Conservation (phyloP, 2,329 filamentous ascomycete species). For the Ilyonectria mors-panacis region DNA sequence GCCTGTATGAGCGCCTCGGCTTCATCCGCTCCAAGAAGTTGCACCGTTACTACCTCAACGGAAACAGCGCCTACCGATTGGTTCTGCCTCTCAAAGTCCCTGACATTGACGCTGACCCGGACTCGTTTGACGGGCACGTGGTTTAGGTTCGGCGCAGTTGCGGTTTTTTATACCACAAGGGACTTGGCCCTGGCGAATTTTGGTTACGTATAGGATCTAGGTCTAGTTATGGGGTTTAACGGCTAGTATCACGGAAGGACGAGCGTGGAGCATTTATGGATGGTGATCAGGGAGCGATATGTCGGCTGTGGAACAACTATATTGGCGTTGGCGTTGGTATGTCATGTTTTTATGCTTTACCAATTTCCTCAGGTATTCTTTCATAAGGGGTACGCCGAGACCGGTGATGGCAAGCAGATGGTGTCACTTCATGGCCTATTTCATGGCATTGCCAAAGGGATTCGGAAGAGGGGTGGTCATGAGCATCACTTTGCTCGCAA, state of each 20-base stretch:
- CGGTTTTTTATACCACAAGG: neutral
- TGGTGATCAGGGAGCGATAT: slow-evolving; percentile 14
- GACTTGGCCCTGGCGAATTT: neutral
- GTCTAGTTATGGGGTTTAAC: slow-evolving; percentile 12
- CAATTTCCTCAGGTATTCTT: neutral
- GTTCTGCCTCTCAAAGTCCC: slow-evolving; percentile 81
- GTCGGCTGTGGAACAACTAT: neutral
- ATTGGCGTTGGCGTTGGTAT: slow-evolving; percentile 12
- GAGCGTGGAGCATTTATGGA: slow-evolving; percentile 21
- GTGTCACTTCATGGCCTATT: no score
- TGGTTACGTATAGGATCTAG: slow-evolving; percentile 1
- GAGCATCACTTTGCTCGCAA: neutral
- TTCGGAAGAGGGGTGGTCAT: neutral
- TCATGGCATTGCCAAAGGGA: neutral
- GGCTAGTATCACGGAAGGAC: slow-evolving; percentile 2
- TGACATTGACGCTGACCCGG: slow-evolving; percentile 57
- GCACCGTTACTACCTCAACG: slow-evolving; percentile 96
- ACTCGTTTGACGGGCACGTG: slow-evolving; percentile 54
- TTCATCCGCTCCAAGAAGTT: slow-evolving; percentile 94
- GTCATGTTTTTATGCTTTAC: slow-evolving; percentile 2
- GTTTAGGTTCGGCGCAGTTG: slow-evolving; percentile 15
- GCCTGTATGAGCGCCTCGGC: slow-evolving; percentile 91
- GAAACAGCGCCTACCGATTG: slow-evolving; percentile 92
- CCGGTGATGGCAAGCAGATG: neutral
- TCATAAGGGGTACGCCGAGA: neutral